phyloP scores from a whole-genome alignment of 257 asterid genomes.

The Leonotis leonurus region DNA sequence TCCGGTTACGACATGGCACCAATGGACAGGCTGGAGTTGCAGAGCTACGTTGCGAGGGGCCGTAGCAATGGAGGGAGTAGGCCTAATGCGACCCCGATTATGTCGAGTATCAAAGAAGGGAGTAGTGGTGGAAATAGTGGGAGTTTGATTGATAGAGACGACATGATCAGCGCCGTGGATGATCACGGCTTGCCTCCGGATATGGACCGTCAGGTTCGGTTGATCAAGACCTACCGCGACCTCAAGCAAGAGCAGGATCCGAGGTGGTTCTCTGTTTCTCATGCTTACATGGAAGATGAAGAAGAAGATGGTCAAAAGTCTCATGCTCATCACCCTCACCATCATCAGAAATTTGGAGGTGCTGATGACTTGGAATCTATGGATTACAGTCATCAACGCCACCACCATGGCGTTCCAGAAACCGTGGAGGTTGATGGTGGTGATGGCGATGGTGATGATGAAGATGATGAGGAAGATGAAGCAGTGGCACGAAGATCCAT shows the following conservation, averaged over 20 bases:
- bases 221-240: conserved; percentile 31
- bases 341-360: conserved; percentile 13
- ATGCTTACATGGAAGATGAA: conserved; percentile 27
- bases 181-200: conserved; percentile 31
- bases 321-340: conserved; percentile 17
- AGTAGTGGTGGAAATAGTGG: conserved; percentile 10
- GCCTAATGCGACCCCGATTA: conserved; percentile 9
- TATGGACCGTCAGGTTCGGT: conserved; percentile 28
- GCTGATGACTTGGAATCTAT: conserved; percentile 12
- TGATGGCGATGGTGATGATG: conserved; percentile 22
- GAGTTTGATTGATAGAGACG: conserved; percentile 28
- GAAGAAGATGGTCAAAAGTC: background rate
- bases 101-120: conserved; percentile 24
- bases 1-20: conserved; percentile 32
- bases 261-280: conserved; percentile 43
- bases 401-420: background rate
- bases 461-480: conserved; percentile 46
- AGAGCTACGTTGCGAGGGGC: conserved; percentile 44
- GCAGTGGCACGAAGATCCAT: conserved; percentile 28
- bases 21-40: conserved; percentile 52
- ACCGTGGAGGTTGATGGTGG: background rate
- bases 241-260: conserved; percentile 22
- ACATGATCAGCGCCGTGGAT: conserved; percentile 21
- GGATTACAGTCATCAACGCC: conserved; percentile 8
- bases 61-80: conserved; percentile 8